A percentile compares a stretch with the other conserved stretches of the same genome.
Evolutionary conservation across 169 alveolate genomes (phyloP).

Genomic region (Perkinsus chesapeaki): DNA sequence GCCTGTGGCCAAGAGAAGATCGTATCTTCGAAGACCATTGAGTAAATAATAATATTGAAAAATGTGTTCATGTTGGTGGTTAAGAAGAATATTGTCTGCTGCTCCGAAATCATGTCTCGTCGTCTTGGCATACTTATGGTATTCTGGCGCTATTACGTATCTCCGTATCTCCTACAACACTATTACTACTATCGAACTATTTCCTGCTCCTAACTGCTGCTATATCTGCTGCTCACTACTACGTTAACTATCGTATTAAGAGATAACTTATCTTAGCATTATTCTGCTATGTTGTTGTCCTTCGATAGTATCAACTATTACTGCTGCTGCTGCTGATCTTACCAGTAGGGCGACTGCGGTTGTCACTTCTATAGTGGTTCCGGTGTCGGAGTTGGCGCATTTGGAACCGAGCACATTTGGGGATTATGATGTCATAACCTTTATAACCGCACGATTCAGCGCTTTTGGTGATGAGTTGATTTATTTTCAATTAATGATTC

Average conservation of each 20-base stretch:
- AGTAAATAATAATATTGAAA: conserved; percentile 7
- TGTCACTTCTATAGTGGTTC: background rate
- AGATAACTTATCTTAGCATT: too few relatives aligned
- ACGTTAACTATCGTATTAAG: too few relatives aligned
- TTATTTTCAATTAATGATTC: too few relatives aligned
- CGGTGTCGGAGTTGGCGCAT: background rate
- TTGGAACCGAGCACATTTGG: background rate
- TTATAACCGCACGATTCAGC: conserved; percentile 1
- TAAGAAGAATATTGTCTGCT: background rate
- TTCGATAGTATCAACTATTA: background rate
- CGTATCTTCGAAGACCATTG: conserved; percentile 61
- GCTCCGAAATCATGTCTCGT: background rate
- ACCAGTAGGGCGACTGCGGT: background rate
- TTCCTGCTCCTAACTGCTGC: background rate
- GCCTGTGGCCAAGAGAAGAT: conserved; percentile 84
- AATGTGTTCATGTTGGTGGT: background rate
- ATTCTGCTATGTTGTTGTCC: too few relatives aligned
- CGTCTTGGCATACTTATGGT: background rate
- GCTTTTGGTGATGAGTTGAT: too few relatives aligned
- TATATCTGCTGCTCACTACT: too few relatives aligned
- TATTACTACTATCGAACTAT: background rate
- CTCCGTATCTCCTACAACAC: background rate
- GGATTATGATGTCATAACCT: background rate
- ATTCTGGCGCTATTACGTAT: background rate
- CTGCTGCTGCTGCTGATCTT: background rate